A percentile compares a stretch with the other conserved stretches of the same genome.
These are phyloP conservation scores for Lyophyllum shimeji DNA, from an alignment of 768 basidiomycete genomes.

Conservation along the genomic window DNA sequence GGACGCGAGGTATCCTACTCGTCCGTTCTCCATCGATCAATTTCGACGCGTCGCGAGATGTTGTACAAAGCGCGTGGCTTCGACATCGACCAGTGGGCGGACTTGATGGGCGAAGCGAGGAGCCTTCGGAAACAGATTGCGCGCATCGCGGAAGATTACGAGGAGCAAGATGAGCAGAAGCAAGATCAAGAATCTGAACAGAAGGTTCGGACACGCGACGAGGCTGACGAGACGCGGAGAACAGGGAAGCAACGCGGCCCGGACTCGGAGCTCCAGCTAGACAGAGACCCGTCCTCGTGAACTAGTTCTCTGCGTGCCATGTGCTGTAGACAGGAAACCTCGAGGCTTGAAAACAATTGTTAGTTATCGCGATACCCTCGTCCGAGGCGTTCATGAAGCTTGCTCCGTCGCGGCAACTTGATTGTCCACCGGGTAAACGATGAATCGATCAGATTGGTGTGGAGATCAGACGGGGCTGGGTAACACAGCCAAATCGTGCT, in stretches of 20 bases:
- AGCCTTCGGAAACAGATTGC: conserved; percentile 51
- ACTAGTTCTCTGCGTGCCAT: background rate
- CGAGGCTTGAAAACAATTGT: too few species aligned
- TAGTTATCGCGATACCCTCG: too few species aligned
- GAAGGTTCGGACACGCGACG: background rate
- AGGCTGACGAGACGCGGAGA: background rate
- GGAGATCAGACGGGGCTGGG: background rate
- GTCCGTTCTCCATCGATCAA: conserved; percentile 57
- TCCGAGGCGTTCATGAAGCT: too few species aligned
- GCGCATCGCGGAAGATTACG: conserved; percentile 61
- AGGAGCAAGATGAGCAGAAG: conserved; percentile 22
- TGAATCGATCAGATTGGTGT: background rate
- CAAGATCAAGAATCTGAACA: background rate
- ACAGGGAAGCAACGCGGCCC: background rate
- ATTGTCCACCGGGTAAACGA: background rate
- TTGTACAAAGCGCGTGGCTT: conserved; percentile 58
- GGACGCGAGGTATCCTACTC: conserved; percentile 66
- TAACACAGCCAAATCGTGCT: background rate
- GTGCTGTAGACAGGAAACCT: background rate
- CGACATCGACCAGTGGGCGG: conserved; percentile 61
- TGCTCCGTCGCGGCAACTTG: background rate
- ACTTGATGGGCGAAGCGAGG: conserved; percentile 50
- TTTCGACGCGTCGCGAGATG: conserved; percentile 54
- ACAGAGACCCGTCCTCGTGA: background rate
- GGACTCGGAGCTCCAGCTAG: background rate